Base-by-base conservation (phyloP, 768 basidiomycete species). In the Auriscalpium vulgare region DNA sequence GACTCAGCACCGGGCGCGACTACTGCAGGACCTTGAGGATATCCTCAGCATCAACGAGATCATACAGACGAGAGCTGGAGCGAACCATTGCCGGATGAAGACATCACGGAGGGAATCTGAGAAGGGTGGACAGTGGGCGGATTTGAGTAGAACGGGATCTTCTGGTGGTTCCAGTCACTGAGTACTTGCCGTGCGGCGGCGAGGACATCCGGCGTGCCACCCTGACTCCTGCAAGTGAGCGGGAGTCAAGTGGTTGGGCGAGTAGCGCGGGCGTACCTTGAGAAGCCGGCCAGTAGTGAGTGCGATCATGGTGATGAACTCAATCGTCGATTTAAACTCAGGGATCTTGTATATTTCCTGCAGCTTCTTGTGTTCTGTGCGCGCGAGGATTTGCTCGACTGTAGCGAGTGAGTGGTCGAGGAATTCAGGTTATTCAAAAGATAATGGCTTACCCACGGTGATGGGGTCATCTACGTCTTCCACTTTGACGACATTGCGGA, bases 131-230 rank as follows among this genome's bases (percentile, higher is more conserved):
- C 67, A 8, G 74, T 65, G 0, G 95, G 94, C 9, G 94, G 92
- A 2, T 74, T 67, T 4, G 92, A 90, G 72, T 78, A 90, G 72
- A 91, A 98, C 0, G 91, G 88, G 10, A 97, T 95, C 66, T 92
- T 95, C 68, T 97, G 93, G 56, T 91, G 83, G 64, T 97, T 97
- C 95, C 95, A 99, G 67, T 99, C 94, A 50, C 76, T 81, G 1
- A 97, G 70, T 21, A 97, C 79, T 13, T 87, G 83, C 36, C 91
- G 84, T 0, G 95, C 92, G 0, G 92, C 81, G 7, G 87, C 76
- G 45, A 86, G 81, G 36, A 95, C 69, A 68, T 97, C 93, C 1
- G 95, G 95, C 0, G 92, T 10, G 21, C 47, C 37, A 0, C 38
- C 56, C 46, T 55, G 47, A 11, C 19, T 29, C 29, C 2, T 29